Percentiles rank a stretch among this genome's conserved stretches.
Evolutionary conservation across 768 basidiomycete species (phyloP).

Genomic region (Tricholoma hemisulphureum): DNA sequence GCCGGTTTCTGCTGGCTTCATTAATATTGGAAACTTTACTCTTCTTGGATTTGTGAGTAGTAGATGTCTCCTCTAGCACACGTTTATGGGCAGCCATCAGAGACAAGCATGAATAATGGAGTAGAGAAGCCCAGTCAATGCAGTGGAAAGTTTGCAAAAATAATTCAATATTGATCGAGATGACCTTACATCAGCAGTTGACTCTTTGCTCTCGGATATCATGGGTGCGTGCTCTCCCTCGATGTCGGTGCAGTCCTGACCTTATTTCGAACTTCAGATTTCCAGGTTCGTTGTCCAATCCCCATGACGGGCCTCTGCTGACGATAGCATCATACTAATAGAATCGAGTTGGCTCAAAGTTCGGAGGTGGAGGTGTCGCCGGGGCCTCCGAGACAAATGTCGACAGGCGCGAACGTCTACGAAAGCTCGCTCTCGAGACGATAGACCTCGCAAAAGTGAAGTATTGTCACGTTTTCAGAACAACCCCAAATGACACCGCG

Average conservation of each 20-base stretch:
- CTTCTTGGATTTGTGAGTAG: constrained; percentile 58
- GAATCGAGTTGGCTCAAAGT: constrained; percentile 96
- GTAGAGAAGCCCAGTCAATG: not conserved
- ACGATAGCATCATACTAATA: constrained; percentile 37
- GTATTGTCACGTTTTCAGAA: not conserved
- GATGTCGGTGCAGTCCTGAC: constrained; percentile 5
- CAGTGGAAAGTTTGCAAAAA: not conserved
- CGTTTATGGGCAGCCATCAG: constrained; percentile 60
- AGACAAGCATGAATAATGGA: not conserved
- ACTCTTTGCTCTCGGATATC: not conserved
- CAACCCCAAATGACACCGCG: constrained; percentile 8
- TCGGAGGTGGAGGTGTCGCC: constrained; percentile 94
- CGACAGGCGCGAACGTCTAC: constrained; percentile 88
- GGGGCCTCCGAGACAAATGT: constrained; percentile 94
- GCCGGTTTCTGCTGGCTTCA: constrained; percentile 20
- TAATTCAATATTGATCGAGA: constrained; percentile 2
- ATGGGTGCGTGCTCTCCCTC: constrained; percentile 36
- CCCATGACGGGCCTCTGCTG: not conserved
- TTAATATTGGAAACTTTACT: constrained; percentile 46
- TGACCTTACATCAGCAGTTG: constrained; percentile 21
- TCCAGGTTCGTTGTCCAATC: constrained; percentile 49
- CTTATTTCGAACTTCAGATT: constrained; percentile 44
- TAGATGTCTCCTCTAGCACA: constrained; percentile 50
- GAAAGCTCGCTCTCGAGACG: constrained; percentile 95
- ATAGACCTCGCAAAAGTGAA: constrained; percentile 95